A percentile compares a stretch with the other conserved stretches of the same genome.
phyloP scores from a whole-genome alignment of 2,329 filamentous ascomycete species.

The Phoma herbarum region DNA sequence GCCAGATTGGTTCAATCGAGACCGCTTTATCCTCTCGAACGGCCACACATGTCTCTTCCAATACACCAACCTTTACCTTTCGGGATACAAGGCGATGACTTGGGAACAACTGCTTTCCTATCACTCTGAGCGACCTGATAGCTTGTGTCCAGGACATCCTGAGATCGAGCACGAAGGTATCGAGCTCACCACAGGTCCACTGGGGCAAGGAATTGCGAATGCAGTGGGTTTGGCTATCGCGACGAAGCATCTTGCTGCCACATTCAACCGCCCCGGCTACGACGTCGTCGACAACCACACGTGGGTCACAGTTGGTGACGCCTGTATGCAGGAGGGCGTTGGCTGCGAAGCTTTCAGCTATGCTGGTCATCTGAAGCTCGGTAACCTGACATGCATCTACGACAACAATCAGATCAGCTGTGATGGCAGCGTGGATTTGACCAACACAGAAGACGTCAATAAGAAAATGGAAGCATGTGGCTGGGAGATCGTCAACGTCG shows the following conservation, averaged over 20 bases:
- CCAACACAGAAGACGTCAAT: conserved; percentile 65
- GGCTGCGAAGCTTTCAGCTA: conserved; percentile 64
- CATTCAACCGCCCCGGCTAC: conserved; percentile 60
- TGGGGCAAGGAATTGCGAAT: conserved; percentile 68
- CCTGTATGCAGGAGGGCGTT: conserved; percentile 66
- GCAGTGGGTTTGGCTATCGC: conserved; percentile 67
- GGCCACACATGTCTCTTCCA: conserved; percentile 66
- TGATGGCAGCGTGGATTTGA: conserved; percentile 63
- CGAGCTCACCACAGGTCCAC: conserved; percentile 67
- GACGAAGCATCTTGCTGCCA: conserved; percentile 62
- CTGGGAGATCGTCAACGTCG: conserved; percentile 63
- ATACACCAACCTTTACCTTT: conserved; percentile 63
- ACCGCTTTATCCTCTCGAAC: conserved; percentile 70
- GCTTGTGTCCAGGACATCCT: conserved; percentile 63
- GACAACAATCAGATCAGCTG: conserved; percentile 69
- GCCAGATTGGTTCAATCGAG: conserved; percentile 67
- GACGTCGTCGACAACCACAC: conserved; percentile 61
- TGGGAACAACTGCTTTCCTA: conserved; percentile 66
- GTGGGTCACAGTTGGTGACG: conserved; percentile 66
- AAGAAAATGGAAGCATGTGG: conserved; percentile 65
- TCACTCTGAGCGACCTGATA: conserved; percentile 58
- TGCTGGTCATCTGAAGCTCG: conserved; percentile 63
- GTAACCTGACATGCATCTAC: conserved; percentile 65
- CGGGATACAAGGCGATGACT: conserved; percentile 64
- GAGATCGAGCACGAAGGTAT: conserved; percentile 67